Evolutionary conservation across 148 eudicot species (phyloP).

Genomic region (Linanthus parryae): DNA sequence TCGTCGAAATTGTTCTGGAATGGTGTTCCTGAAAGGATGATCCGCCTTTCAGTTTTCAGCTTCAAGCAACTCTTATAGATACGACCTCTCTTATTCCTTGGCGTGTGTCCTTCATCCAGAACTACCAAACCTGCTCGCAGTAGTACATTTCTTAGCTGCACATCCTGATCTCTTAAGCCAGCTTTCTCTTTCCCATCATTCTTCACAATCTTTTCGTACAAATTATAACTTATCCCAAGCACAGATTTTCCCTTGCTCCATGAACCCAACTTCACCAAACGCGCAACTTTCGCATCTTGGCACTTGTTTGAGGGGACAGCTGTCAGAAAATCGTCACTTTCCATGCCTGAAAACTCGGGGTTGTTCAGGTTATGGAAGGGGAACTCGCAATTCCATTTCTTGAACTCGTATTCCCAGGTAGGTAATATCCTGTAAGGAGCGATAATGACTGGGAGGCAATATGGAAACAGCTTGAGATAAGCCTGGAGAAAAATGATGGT

Average conservation of each 20-base stretch:
- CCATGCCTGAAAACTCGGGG: conserved; percentile 33
- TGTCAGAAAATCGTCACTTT: conserved; percentile 11
- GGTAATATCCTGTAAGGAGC: conserved; percentile 71
- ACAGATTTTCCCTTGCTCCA: conserved; percentile 50
- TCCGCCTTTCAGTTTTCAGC: conserved; percentile 45
- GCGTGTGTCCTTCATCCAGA: conserved; percentile 81
- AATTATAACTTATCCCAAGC: conserved; percentile 59
- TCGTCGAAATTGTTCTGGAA: conserved; percentile 82
- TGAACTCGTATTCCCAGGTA: conserved; percentile 81
- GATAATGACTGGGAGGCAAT: conserved; percentile 45
- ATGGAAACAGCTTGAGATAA: conserved; percentile 36
- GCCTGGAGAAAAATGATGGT: conserved; percentile 67
- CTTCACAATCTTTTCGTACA: conserved; percentile 45
- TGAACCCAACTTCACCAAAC: conserved; percentile 40
- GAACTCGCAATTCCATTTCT: conserved; percentile 47
- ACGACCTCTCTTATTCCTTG: conserved; percentile 46
- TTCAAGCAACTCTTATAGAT: conserved; percentile 52
- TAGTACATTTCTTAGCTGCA: conserved; percentile 27
- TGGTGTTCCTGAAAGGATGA: conserved; percentile 88
- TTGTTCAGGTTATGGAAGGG: conserved; percentile 61
- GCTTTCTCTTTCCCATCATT: conserved; percentile 13
- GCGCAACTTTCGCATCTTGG: conserved; percentile 2
- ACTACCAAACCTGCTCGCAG: conserved; percentile 41
- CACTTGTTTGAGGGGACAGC: background rate
- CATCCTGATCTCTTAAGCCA: background rate